Evolutionary conservation across 2,329 filamentous ascomycete species (phyloP).

Genomic region (Coniochaeta sp.): DNA sequence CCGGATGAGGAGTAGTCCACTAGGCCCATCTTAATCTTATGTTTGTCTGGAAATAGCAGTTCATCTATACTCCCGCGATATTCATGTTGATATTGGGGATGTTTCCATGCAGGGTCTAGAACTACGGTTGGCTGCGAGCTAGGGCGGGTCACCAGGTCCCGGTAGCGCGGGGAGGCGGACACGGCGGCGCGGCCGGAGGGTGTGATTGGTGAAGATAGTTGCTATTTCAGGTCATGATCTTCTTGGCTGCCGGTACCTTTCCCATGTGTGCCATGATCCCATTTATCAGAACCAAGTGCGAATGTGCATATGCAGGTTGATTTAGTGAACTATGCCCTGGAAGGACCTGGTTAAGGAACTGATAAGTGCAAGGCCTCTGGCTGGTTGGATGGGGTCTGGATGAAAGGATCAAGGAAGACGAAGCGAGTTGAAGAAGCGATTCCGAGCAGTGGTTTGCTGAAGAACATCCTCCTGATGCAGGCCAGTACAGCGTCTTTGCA

Average conservation of each 20-base stretch:
- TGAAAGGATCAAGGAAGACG: not conserved
- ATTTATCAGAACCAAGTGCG: not conserved
- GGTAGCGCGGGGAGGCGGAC: not conserved
- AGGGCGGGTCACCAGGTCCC: not conserved
- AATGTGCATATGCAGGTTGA: not conserved
- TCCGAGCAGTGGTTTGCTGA: not conserved
- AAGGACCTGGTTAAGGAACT: not conserved
- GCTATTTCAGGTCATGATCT: not conserved
- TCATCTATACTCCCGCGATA: not conserved
- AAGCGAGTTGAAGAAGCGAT: not conserved
- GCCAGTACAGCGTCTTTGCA: not conserved
- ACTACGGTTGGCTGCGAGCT: not conserved
- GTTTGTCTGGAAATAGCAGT: not conserved
- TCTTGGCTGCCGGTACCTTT: not conserved
- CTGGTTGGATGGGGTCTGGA: not conserved
- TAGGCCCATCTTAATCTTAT: conserved; percentile 20
- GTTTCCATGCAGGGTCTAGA: not conserved
- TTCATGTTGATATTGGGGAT: not conserved
- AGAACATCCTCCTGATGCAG: not conserved
- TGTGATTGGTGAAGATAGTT: not conserved
- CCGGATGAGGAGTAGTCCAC: conserved; percentile 30
- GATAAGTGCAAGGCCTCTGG: not conserved
- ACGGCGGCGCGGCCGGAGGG: not conserved
- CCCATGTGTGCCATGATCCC: not conserved
- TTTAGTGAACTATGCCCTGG: not conserved